Evolutionary conservation across 371 early-diverging fungal species (phyloP).

Genomic region (Umbelopsis sp.): DNA sequence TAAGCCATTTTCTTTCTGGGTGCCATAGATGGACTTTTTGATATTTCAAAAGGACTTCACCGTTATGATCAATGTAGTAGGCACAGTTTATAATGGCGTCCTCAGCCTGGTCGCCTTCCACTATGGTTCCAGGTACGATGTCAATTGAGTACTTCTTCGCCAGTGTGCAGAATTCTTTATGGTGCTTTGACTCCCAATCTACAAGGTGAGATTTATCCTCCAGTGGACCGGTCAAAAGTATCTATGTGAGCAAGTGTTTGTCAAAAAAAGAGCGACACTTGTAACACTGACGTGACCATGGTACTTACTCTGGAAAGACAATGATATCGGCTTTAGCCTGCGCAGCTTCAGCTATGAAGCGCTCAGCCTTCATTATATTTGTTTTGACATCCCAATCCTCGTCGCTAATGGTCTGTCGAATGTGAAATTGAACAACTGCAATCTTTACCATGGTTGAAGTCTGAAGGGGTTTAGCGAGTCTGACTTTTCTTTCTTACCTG

Average conservation of each 20-base stretch:
- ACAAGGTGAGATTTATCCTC: slow-evolving; percentile 17
- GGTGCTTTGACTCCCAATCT: slow-evolving; percentile 14
- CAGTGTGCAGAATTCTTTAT: slow-evolving; percentile 22
- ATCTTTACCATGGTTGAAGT: slow-evolving; percentile 19
- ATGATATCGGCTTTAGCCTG: slow-evolving; percentile 23
- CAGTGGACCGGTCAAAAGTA: slow-evolving; percentile 29
- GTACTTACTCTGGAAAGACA: slow-evolving; percentile 35
- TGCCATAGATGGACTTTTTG: slow-evolving; percentile 46
- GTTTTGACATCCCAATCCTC: slow-evolving; percentile 7
- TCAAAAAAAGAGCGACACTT: background rate
- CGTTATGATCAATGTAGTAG: slow-evolving; percentile 40
- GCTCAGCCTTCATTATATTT: slow-evolving; percentile 22
- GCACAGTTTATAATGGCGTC: slow-evolving; percentile 32
- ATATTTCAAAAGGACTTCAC: slow-evolving; percentile 35
- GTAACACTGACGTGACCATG: background rate
- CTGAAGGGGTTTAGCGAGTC: background rate
- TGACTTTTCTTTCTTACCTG: background rate
- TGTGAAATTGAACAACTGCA: slow-evolving; percentile 30
- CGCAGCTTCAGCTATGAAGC: slow-evolving; percentile 25
- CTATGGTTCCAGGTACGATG: slow-evolving; percentile 40
- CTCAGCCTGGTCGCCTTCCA: slow-evolving; percentile 33
- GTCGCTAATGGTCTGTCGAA: slow-evolving; percentile 24
- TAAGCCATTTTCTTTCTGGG: slow-evolving; percentile 34
- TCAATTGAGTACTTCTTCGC: slow-evolving; percentile 36
- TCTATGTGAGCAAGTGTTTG: slow-evolving; percentile 1